Base-by-base conservation (phyloP, 2,329 filamentous ascomycete species). In the Fusarium odoratissimum region DNA sequence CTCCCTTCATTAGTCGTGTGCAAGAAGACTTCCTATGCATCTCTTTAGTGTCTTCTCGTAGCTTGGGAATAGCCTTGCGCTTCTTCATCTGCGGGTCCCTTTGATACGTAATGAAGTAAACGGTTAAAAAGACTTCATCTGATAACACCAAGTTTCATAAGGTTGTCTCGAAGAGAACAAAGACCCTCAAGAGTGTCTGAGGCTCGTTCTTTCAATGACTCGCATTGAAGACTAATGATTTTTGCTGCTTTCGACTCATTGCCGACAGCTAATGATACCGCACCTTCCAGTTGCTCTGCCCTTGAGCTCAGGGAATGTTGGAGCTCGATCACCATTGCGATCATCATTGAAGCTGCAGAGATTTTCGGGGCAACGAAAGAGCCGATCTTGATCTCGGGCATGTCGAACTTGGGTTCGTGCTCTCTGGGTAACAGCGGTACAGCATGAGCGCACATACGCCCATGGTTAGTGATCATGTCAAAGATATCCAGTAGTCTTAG, bases 371-470 rank as follows among this genome's bases (percentile, higher is more conserved):
- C 79, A 23, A 81, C 72, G 49, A 83, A 83, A 4, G 80, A 80
- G 3, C 84, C 84, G 9, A 85, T 80, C 8, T 80, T 80, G 19
- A 85, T 80, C 51, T 84, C 80, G 0, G 83, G 83, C 7, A 85
- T 78, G 23, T 80, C 78, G 41, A 84, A 77, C 10, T 77, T 75
- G 1, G 80, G 82, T 19, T 81, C 78, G 19, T 75, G 64, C 17
- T 76, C 69, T 9, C 69, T 58, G 1, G 80, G 78, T 1, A 79
- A 70, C 1, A 76, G 76, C 0, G 76, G 51, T 11, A 78, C 77
- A 45, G 80, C 69, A 33, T 77, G 75, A 17, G 75, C 71, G 66
- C 84, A 85, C 16, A 80, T 66, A 16, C 75, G 74, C 11, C 78
- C 76, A 30, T 79, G 78, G 23, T 71, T 71, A 25, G 81, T 63